Base-by-base conservation (phyloP, 129 eudicot genomes). In the Heracleum sosnowskyi region DNA sequence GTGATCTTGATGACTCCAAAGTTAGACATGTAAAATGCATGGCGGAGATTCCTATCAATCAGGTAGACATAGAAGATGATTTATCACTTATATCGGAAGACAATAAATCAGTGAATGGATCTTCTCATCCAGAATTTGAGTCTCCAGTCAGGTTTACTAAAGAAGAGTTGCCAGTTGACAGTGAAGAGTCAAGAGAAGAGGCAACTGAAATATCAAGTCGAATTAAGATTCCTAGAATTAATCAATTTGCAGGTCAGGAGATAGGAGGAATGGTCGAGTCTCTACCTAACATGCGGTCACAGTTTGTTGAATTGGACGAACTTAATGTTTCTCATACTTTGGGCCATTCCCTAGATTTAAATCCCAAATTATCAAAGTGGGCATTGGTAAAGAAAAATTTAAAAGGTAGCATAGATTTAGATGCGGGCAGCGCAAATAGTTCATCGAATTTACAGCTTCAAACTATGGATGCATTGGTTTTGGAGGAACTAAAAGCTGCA, bases 1-100 rank as follows among this genome's bases (percentile, higher is more conserved):
- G 88, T 79, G 91, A 90, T 57, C 78, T 87, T 55, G 98, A 88
- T 76, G 89, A 77, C 74, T 55, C 80, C 46, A 78, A 82, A 31
- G 29, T 45, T 40, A 75, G 26, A 76, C 77, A 83, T 24, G 76
- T n/a, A 73, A 33, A 69, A 71, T 53, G n/a, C 18, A 22, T 11
- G 40, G 86, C 79, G 16, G 15, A 36, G 42, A 75, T 51, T 34
- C 45, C 77, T 82, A 4, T 78, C 33, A 80, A 80, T 79, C 74
- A 15, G 22, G 74, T 62, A 36, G 87, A 81, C 37, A 46, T 76
- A 79, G 82, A 80, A 73, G 60, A 33, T 33, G 51, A 76, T 40
- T 74, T 80, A 5, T 73, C 46, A 69, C 37, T 49, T 75, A 35
- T 68, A 53, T 24, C 77, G 29, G 79, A 81, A 72, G 85, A 80